Percentiles rank a stretch among this genome's conserved stretches.
Conservation (phyloP, 106 monocot genomes). For the Dendrobium chrysotoxum region DNA sequence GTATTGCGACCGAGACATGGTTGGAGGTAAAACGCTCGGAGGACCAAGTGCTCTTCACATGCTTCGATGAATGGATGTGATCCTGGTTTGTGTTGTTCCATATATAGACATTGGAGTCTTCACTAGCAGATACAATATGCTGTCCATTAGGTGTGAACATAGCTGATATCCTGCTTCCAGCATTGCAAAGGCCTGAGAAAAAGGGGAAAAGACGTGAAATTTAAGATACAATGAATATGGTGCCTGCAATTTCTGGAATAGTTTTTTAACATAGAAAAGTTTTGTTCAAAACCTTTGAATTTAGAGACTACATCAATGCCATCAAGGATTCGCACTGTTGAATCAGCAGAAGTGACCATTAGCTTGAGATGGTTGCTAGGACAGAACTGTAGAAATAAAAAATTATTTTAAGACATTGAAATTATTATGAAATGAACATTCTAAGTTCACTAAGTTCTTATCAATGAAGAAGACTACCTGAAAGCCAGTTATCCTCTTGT, state of each 20-base stretch:
- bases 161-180: conserved; percentile 62
- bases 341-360: conserved; percentile 71
- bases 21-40: conserved; percentile 59
- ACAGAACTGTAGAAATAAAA: conserved; percentile 42
- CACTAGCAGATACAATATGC: conserved; percentile 77
- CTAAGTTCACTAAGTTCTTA: not conserved
- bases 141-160: conserved; percentile 66
- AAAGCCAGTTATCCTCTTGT: conserved; percentile 76
- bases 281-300: conserved; percentile 43
- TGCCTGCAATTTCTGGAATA: not conserved
- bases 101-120: conserved; percentile 75
- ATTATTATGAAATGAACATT: not conserved
- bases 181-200: conserved; percentile 52
- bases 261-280: not conserved
- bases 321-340: conserved; percentile 55
- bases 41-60: conserved; percentile 39
- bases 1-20: conserved; percentile 57
- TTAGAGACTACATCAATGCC: conserved; percentile 44
- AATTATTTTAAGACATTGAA: not conserved
- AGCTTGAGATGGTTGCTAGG: conserved; percentile 41
- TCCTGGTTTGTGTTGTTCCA: conserved; percentile 48
- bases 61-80: conserved; percentile 9
- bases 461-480: conserved; percentile 39
- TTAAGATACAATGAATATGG: not conserved
- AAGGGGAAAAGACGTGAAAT: not conserved